Conservation (phyloP, 2,329 filamentous ascomycete genomes). For the Colletotrichum limetticola region DNA sequence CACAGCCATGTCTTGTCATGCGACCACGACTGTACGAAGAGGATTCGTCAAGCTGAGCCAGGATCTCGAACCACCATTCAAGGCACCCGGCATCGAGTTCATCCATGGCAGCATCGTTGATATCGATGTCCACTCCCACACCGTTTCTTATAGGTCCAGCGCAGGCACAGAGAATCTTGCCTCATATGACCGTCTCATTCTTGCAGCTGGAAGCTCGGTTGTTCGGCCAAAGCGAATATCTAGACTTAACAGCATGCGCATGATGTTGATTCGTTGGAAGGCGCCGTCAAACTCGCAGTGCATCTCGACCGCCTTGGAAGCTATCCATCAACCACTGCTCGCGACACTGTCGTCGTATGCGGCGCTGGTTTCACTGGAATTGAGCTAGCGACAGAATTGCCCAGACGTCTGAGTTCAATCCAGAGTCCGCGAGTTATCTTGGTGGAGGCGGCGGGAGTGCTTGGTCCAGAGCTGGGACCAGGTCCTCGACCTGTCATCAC, state of each 20-base stretch:
- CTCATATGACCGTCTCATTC: conserved; percentile 46
- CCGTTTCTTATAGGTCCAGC: conserved; percentile 31
- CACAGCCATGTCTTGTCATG: conserved; percentile 44
- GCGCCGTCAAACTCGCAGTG: conserved; percentile 10
- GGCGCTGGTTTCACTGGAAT: too few species aligned
- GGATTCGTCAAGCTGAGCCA: conserved; percentile 39
- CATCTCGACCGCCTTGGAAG: too few species aligned
- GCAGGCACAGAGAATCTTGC: conserved; percentile 33
- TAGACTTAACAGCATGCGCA: conserved; percentile 47
- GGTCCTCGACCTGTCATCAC: too few species aligned
- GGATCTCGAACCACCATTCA: conserved; percentile 40
- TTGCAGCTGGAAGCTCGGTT: conserved; percentile 49
- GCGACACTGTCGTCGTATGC: too few species aligned
- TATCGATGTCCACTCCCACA: conserved; percentile 35
- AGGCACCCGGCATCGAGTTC: conserved; percentile 41
- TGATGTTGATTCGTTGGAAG: conserved; percentile 44
- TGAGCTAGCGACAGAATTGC: too few species aligned
- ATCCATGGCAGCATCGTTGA: conserved; percentile 38
- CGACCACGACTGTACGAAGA: conserved; percentile 49
- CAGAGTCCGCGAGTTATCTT: too few species aligned
- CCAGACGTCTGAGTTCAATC: too few species aligned
- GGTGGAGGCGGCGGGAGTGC: too few species aligned
- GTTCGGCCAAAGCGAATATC: conserved; percentile 40
- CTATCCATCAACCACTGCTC: too few species aligned
- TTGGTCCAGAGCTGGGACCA: too few species aligned